Evolutionary conservation across 257 asterid genomes (phyloP).

Genomic region (Salvia miltiorrhiza): DNA sequence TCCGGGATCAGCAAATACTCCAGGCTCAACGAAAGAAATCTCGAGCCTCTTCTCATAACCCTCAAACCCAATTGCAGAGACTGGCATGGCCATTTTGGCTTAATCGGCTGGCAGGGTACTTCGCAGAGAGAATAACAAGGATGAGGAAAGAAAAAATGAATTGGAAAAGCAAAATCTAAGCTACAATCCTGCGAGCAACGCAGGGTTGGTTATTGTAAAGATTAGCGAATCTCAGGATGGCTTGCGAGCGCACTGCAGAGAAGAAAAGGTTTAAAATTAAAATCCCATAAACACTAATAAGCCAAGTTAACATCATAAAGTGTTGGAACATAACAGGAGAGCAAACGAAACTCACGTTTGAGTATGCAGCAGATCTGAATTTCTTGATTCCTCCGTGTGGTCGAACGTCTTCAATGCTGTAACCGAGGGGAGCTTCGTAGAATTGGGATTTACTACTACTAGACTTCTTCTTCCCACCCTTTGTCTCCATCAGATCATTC

Average conservation of each 20-base stretch:
- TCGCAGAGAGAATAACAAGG: constrained; percentile 30
- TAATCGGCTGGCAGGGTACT: constrained; percentile 4
- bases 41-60: constrained; percentile 87
- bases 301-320: too few species aligned
- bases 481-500: constrained; percentile 66
- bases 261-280: background rate
- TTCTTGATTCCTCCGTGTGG: constrained; percentile 90
- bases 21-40: constrained; percentile 52
- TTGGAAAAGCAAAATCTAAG: constrained; percentile 13
- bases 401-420: constrained; percentile 92
- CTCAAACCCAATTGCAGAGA: constrained; percentile 80
- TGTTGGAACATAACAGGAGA: background rate
- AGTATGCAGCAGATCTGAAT: constrained; percentile 97
- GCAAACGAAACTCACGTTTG: constrained; percentile 52
- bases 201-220: constrained; percentile 26
- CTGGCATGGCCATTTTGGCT: constrained; percentile 48
- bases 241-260: constrained; percentile 74
- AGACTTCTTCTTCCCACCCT: constrained; percentile 77
- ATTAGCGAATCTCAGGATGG: constrained; percentile 62
- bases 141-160: constrained; percentile 32
- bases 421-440: constrained; percentile 92
- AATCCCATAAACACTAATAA: background rate
- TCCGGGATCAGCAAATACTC: constrained; percentile 42
- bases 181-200: constrained; percentile 24
- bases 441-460: constrained; percentile 63